Base-by-base conservation (phyloP, 441 rosid species). In the Bocquillonia castaneifolia region DNA sequence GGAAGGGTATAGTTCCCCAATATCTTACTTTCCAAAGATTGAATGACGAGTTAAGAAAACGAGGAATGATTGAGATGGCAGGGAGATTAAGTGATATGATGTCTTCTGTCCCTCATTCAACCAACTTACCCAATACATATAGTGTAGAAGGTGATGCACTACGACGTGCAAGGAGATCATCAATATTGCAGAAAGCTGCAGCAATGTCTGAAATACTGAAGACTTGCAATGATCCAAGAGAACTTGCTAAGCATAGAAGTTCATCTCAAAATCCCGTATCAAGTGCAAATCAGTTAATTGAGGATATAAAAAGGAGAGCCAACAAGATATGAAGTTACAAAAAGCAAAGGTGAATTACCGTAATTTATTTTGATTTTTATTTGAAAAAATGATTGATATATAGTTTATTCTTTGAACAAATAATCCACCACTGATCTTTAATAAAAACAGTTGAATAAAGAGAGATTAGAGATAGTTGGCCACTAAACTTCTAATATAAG, bases 201-300 rank as follows among this genome's bases (percentile, higher is more conserved):
- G 86, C 78, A 28, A 91, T 89, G 91, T 89, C 96, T 76, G 76
- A 78, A 77, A 74, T 89, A n/a, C 74, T 93, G 44, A 88, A 88
- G 78, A 79, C 69, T 44, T 84, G 92, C 72, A 89, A 78, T 63
- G 79, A 89, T 80, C 91, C 91, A 10, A 83, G 90, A 65, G 72
- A 86, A 66, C 84, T 86, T 59, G 78, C 80, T 65, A 88, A 83
- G 78, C 74, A 58, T 71, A 82, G 88, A 84, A 81, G 82, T 65
- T 81, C 79, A 37, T 63, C 74, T 0, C 72, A 51, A 56, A 85
- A 69, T 47, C 71, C 74, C 59, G 69, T 75, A 37, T 66, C 74
- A 47, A 79, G 51, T 74, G 79, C 89, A 37, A 74, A 78, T 68
- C 64, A 14, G 65, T 73, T 73, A 73, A 75, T 76, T 25, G 80